Percentiles rank a stretch among this genome's conserved stretches.
phyloP scores from a whole-genome alignment of 352 stramenopile genomes.

The Phytopythium cucurbitacearum region DNA sequence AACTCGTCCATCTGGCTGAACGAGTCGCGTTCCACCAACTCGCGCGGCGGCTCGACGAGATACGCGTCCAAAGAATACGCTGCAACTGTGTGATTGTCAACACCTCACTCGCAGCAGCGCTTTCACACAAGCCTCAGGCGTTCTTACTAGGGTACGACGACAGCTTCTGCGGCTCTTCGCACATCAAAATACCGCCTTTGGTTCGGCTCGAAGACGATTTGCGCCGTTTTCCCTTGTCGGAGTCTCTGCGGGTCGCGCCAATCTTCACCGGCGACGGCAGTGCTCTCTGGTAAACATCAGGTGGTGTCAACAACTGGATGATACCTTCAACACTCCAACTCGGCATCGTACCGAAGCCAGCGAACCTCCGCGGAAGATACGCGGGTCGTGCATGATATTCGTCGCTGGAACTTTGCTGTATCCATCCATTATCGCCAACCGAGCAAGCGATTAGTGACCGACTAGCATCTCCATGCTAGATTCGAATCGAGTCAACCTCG shows the following conservation, averaged over 20 bases:
- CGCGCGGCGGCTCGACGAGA: conserved; percentile 52
- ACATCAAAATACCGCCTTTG: too few relatives aligned
- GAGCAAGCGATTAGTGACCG: too few relatives aligned
- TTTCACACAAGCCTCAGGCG: not conserved
- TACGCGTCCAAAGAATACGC: conserved; percentile 39
- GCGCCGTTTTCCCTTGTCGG: too few relatives aligned
- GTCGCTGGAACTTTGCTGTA: conserved; percentile 24
- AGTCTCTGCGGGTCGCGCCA: too few relatives aligned
- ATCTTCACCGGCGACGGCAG: too few relatives aligned
- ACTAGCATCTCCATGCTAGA: too few relatives aligned
- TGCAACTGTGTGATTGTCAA: conserved; percentile 37
- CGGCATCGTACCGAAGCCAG: too few relatives aligned
- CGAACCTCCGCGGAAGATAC: conserved; percentile 34
- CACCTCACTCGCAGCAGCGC: not conserved
- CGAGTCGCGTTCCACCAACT: conserved; percentile 27
- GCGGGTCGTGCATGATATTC: conserved; percentile 79
- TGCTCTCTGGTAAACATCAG: too few relatives aligned
- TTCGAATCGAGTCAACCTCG: not conserved
- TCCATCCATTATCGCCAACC: not conserved
- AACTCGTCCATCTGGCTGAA: conserved; percentile 77
- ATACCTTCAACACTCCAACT: too few relatives aligned
- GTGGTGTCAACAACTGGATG: too few relatives aligned
- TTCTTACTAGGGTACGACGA: conserved; percentile 30
- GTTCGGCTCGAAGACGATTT: too few relatives aligned
- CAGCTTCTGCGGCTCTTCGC: conserved; percentile 16